These are phyloP conservation scores for Backusella parvicylindrica DNA, from an alignment of 192 early-diverging fungal species.

Conservation along the genomic window DNA sequence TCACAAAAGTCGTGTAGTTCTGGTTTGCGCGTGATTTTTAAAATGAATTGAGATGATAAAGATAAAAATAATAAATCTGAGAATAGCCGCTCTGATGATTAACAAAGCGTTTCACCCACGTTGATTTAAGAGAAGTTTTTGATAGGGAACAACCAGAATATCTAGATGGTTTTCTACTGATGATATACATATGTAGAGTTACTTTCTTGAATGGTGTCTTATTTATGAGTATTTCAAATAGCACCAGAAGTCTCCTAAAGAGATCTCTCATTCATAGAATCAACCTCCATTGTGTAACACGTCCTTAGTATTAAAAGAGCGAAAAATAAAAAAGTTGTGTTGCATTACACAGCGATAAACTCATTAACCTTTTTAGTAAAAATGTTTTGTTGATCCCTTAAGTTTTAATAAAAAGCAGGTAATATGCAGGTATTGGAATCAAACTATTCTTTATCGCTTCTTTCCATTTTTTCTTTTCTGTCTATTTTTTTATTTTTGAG, in stretches of 20 bases:
- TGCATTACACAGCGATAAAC: neutral
- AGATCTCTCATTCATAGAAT: neutral
- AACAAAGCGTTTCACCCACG: too few relatives aligned
- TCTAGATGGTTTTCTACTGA: too few relatives aligned
- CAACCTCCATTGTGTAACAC: neutral
- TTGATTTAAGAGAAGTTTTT: too few relatives aligned
- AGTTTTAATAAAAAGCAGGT: neutral
- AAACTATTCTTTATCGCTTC: neutral
- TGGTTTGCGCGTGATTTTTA: too few relatives aligned
- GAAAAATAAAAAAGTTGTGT: neutral
- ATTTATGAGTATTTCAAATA: neutral
- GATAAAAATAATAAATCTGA: too few relatives aligned
- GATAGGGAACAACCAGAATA: too few relatives aligned
- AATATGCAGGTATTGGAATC: neutral
- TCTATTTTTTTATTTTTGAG: neutral
- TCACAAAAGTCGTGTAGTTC: too few relatives aligned
- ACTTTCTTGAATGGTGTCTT: neutral
- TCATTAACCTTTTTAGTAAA: neutral
- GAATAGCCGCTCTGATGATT: too few relatives aligned
- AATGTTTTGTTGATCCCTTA: neutral
- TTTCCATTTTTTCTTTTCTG: neutral
- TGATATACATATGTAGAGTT: neutral
- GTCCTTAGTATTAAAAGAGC: neutral
- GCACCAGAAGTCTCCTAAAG: neutral
- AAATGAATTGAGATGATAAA: too few relatives aligned